A percentile compares a stretch with the other conserved stretches of the same genome.
These are phyloP conservation scores for Fusarium sp. DNA, from an alignment of 2,329 filamentous ascomycete species.

Conservation along the genomic window DNA sequence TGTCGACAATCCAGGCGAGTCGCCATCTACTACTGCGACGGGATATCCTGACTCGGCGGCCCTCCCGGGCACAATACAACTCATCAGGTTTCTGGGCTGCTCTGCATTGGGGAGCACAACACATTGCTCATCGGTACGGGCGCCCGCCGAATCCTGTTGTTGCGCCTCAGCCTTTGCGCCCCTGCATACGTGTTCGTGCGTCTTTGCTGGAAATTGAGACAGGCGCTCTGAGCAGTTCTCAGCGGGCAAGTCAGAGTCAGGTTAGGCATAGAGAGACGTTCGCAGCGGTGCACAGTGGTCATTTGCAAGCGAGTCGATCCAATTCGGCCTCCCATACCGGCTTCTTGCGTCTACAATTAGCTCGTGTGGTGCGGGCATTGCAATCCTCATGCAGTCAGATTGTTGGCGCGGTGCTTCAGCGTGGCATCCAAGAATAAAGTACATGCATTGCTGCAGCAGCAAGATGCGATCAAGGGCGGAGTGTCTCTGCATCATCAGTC, in stretches of 20 bases:
- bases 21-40: slow-evolving; percentile 16
- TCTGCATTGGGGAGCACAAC: slow-evolving; percentile 30
- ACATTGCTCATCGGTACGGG: slow-evolving; percentile 30
- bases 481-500: slow-evolving; percentile 14
- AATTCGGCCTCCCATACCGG: not conserved
- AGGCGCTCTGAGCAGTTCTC: slow-evolving; percentile 6
- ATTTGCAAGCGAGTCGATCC: slow-evolving; percentile 2
- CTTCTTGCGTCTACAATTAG: slow-evolving; percentile 7
- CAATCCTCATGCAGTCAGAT: slow-evolving; percentile 12
- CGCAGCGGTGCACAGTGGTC: not conserved
- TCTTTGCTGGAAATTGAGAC: slow-evolving; percentile 14
- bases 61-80: slow-evolving; percentile 23
- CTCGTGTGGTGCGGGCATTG: slow-evolving; percentile 2
- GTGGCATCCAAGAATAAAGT: slow-evolving; percentile 18
- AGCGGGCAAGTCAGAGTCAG: not conserved
- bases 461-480: not conserved
- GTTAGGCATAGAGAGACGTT: not conserved
- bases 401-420: slow-evolving; percentile 20
- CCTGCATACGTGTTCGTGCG: slow-evolving; percentile 38
- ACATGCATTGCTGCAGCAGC: slow-evolving; percentile 25
- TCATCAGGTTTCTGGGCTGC: slow-evolving; percentile 21
- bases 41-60: slow-evolving; percentile 24
- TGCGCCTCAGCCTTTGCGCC: slow-evolving; percentile 19
- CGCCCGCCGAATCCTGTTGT: slow-evolving; percentile 23
- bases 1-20: slow-evolving; percentile 22